Base-by-base conservation (phyloP, 805 yeast species). In the Ogataea henricii region DNA sequence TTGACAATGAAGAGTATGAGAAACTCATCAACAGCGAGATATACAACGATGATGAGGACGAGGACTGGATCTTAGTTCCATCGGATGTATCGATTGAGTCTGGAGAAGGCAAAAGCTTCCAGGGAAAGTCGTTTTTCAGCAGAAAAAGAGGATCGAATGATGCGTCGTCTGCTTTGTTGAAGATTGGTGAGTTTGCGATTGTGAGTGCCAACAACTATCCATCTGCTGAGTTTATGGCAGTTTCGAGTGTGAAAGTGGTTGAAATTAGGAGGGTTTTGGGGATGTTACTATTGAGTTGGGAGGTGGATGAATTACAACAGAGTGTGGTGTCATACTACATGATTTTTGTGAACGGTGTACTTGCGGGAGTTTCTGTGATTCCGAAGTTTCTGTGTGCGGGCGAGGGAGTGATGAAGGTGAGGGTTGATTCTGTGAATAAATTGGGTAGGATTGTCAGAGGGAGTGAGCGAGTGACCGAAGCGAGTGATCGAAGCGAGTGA, bases 1-100 rank as follows among this genome's bases (percentile, higher is more conserved):
- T 62, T 18, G 66, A 60, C 43, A 55, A 59, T 39, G 64, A 60
- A 18, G 60, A 59, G 26, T 62, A 59, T 39, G 66, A 62, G 26
- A 49, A 58, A 43, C 45, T 62, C 30, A 41, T 59, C n/a, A 55
- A 60, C 30, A 47, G 53, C 38, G 63, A 58, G 25, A 40, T 58
- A 2, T 59, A 56, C 38, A 49, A 51, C 30, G 63, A 58, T 37
- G 62, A 58, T 39, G 60, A 59, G 14, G 59, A 57, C 44, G 63
- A 58, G 33, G 64, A 61, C 26, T 62, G 66, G 66, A 56, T 62
- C 26, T 36, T 60, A 17, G 51, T 62, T 5, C 63, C 64, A 2
- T 30, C 52, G 9, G 57, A 55, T 23, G 9, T 52, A 9, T 46
- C 52, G 3, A 38, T 53, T 8, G 43, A 34, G 9, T 43, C 50